Conservation (phyloP, 2,329 filamentous ascomycete species). For the Scedosporium apiospermum region DNA sequence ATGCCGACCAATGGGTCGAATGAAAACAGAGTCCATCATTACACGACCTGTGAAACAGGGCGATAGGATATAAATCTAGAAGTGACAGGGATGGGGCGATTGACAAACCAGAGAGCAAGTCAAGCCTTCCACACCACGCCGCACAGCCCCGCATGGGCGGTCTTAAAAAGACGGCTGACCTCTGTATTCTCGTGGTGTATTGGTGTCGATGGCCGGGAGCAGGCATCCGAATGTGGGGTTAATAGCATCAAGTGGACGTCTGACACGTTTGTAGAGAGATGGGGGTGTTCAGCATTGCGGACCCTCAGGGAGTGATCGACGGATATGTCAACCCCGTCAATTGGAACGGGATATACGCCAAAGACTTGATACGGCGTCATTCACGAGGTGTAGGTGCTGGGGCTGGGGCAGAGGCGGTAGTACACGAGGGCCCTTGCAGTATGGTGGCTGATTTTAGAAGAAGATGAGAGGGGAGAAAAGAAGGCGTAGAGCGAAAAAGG, state of each 20-base stretch:
- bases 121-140: not conserved
- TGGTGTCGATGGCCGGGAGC: not conserved
- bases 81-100: not conserved
- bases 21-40: not conserved
- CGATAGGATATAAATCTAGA: not conserved
- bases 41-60: slow-evolving; percentile 4
- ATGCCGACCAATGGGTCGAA: not conserved
- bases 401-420: not conserved
- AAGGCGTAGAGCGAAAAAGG: not conserved
- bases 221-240: not conserved
- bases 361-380: not conserved
- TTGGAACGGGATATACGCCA: not conserved
- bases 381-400: not conserved
- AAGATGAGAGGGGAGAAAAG: not conserved
- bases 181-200: not conserved
- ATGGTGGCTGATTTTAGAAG: not conserved
- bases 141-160: not conserved
- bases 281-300: not conserved
- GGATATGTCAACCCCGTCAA: slow-evolving; percentile 1
- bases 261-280: not conserved
- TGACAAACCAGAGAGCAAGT: not conserved
- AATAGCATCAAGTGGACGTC: not conserved
- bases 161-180: not conserved
- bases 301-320: not conserved
- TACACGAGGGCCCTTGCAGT: slow-evolving; percentile 5